phyloP scores from a whole-genome alignment of 768 basidiomycete species.

The Tephrocybe rancida region DNA sequence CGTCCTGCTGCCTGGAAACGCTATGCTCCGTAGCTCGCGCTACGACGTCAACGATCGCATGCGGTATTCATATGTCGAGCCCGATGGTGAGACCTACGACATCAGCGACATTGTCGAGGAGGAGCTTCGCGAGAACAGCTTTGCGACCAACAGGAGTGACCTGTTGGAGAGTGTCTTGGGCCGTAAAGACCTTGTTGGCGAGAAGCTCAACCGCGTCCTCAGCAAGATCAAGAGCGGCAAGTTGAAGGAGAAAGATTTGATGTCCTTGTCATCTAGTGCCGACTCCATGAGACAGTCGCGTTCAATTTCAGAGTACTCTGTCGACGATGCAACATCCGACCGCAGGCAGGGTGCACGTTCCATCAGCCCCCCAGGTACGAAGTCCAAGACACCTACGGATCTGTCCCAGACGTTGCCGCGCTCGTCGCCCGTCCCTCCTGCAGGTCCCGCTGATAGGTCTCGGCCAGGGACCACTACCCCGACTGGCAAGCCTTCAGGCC shows the following conservation, averaged over 20 bases:
- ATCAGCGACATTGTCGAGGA: conserved; percentile 93
- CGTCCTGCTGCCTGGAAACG: conserved; percentile 82
- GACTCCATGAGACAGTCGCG: conserved; percentile 38
- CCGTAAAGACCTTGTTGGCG: conserved; percentile 60
- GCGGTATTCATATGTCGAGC: conserved; percentile 92
- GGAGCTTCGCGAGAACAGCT: conserved; percentile 68
- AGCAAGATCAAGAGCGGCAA: conserved; percentile 74
- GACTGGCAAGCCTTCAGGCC: conserved; percentile 27
- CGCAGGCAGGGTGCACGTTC: conserved; percentile 37
- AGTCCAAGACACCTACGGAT: conserved; percentile 19
- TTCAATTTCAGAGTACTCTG: conserved; percentile 62
- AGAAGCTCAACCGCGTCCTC: conserved; percentile 74
- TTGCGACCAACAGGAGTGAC: conserved; percentile 49
- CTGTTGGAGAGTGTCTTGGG: conserved; percentile 68
- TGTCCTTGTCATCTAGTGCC: conserved; percentile 20
- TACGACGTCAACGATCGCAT: conserved; percentile 71
- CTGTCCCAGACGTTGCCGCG: conserved; percentile 7
- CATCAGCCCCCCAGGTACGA: conserved; percentile 37
- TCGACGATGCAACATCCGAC: conserved; percentile 38
- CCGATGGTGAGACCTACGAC: conserved; percentile 89
- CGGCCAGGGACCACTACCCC: conserved; percentile 38
- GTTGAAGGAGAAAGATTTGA: conserved; percentile 38
- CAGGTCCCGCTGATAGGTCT: conserved; percentile 8
- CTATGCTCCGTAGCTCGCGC: conserved; percentile 81
- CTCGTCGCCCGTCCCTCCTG: conserved; percentile 13